Conservation (phyloP, 148 eudicot genomes). For the Vaccinium darrowii region DNA sequence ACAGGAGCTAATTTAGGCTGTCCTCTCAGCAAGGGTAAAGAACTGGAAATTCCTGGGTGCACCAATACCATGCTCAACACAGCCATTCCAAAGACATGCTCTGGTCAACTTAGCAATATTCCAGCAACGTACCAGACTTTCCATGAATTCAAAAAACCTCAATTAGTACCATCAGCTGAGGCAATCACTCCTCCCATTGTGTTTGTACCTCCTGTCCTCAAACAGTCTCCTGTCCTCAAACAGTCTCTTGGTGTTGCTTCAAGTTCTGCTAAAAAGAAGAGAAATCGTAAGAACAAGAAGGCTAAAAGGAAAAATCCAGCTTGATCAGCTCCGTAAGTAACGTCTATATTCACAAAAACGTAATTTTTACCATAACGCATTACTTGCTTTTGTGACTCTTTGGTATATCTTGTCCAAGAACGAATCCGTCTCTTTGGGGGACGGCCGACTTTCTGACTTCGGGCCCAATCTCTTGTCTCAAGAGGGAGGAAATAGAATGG, state of each 20-base stretch:
- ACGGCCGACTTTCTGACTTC: too few relatives aligned
- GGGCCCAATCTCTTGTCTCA: too few relatives aligned
- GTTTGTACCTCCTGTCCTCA: slow-evolving; percentile 32
- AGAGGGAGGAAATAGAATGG: too few relatives aligned
- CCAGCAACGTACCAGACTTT: slow-evolving; percentile 18
- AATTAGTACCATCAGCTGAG: slow-evolving; percentile 20
- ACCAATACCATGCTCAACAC: slow-evolving; percentile 1
- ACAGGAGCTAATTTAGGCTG: slow-evolving; percentile 10
- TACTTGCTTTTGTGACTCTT: background rate
- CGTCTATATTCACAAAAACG: background rate
- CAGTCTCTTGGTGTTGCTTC: slow-evolving; percentile 20
- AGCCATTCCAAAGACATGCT: slow-evolving; percentile 14
- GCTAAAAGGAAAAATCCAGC: slow-evolving; percentile 34
- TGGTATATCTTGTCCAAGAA: too few relatives aligned
- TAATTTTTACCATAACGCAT: background rate
- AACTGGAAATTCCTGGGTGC: slow-evolving; percentile 15
- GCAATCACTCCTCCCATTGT: slow-evolving; percentile 21
- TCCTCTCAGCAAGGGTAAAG: slow-evolving; percentile 17
- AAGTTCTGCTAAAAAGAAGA: slow-evolving; percentile 31
- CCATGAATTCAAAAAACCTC: slow-evolving; percentile 34
- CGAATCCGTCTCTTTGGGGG: too few relatives aligned
- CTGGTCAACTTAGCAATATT: slow-evolving; percentile 6
- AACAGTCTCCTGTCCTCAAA: slow-evolving; percentile 17
- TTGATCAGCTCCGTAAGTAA: slow-evolving; percentile 27
- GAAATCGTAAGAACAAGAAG: slow-evolving; percentile 33